These are phyloP conservation scores for Lasiodiplodia citricola DNA, from an alignment of 2,329 filamentous ascomycete genomes.

Conservation along the genomic window DNA sequence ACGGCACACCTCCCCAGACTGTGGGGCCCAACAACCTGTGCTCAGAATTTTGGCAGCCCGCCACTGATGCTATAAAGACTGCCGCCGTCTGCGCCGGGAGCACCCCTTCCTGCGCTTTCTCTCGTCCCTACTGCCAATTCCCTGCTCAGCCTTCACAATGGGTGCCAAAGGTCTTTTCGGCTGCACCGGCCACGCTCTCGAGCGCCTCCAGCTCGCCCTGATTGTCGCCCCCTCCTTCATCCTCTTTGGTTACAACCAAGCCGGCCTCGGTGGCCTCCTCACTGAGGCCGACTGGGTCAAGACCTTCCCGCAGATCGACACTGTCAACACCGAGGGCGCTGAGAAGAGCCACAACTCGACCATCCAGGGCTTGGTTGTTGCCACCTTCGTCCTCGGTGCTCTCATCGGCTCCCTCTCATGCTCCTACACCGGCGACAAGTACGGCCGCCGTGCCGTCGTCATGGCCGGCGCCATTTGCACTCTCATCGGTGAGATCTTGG, in stretches of 20 bases:
- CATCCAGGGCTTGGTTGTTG: slow-evolving; percentile 52
- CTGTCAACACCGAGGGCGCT: slow-evolving; percentile 49
- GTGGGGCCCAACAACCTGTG: slow-evolving; percentile 9
- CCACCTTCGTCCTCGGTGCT: slow-evolving; percentile 53
- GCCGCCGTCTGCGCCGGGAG: neutral
- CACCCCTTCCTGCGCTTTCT: neutral
- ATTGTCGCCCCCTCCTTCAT: slow-evolving; percentile 51
- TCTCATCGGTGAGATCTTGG: slow-evolving; percentile 51
- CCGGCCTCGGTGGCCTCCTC: slow-evolving; percentile 56
- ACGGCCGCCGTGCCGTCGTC: slow-evolving; percentile 54
- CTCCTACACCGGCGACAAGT: slow-evolving; percentile 51
- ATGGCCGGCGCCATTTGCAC: slow-evolving; percentile 48
- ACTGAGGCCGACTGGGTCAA: slow-evolving; percentile 47
- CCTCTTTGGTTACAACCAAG: slow-evolving; percentile 60
- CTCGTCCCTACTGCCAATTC: neutral
- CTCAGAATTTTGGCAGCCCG: neutral
- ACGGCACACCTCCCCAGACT: slow-evolving; percentile 7
- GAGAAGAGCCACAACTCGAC: slow-evolving; percentile 52
- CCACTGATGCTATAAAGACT: slow-evolving; percentile 18
- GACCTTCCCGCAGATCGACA: slow-evolving; percentile 58
- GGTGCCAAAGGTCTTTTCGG: slow-evolving; percentile 41
- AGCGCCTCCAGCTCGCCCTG: slow-evolving; percentile 42
- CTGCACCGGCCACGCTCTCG: slow-evolving; percentile 36
- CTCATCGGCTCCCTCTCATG: slow-evolving; percentile 54
- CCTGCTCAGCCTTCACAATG: slow-evolving; percentile 52